Conservation (phyloP, 306 rosid species). For the Herpetospermum pedunculosum region DNA sequence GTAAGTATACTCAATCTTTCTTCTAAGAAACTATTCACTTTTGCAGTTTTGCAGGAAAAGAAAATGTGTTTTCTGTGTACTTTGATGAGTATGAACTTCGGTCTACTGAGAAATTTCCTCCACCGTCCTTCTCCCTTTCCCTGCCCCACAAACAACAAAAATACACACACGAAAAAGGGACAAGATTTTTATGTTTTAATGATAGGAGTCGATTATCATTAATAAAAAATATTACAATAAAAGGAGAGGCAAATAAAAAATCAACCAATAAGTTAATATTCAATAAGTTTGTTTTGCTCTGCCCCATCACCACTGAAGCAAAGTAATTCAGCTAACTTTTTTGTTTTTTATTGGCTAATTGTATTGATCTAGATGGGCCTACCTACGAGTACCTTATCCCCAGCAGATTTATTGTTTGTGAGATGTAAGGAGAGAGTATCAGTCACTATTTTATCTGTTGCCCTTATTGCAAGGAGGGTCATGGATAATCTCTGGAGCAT, state of each 20-base stretch:
- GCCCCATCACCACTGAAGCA: neutral
- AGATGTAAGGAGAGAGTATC: neutral
- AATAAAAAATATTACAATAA: neutral
- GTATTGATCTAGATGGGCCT: neutral
- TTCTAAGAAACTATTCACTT: neutral
- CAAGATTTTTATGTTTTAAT: neutral
- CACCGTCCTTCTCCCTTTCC: neutral
- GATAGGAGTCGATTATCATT: neutral
- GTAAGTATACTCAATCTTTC: slow-evolving; percentile 31
- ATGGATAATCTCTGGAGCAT: neutral
- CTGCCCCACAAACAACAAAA: neutral
- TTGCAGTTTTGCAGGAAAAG: neutral
- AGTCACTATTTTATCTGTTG: neutral
- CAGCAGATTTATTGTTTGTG: neutral
- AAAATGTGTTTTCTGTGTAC: neutral
- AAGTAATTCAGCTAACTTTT: neutral
- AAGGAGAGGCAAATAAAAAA: neutral
- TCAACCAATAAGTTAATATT: neutral
- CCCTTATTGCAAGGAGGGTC: too few relatives aligned
- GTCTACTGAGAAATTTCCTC: neutral
- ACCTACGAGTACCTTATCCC: neutral
- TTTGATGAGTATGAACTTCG: neutral
- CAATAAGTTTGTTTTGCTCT: neutral
- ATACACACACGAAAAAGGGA: neutral
- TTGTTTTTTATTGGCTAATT: neutral